A percentile compares a stretch with the other conserved stretches of the same genome.
Evolutionary conservation across 495 filamentous ascomycete genomes (phyloP).

Genomic region (Annulohypoxylon nitens): DNA sequence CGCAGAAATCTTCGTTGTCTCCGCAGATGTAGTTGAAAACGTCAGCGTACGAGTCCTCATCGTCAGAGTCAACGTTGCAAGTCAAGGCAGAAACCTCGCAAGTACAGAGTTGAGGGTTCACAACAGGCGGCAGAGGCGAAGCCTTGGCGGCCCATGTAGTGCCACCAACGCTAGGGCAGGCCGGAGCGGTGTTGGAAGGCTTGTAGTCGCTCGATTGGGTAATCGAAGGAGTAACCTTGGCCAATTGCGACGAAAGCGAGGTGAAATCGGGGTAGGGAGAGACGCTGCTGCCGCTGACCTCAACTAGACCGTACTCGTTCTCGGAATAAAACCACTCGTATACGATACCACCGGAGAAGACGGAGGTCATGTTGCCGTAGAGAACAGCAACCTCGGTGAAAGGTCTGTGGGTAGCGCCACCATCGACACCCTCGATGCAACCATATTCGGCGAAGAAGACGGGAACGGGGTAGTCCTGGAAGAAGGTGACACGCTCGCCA

Average conservation of each 20-base stretch:
- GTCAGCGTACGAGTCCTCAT: slow-evolving; percentile 66
- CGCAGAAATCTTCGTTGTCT: slow-evolving; percentile 67
- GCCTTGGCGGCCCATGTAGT: slow-evolving; percentile 75
- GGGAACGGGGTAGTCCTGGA: slow-evolving; percentile 86
- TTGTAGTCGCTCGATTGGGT: slow-evolving; percentile 77
- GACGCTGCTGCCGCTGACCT: slow-evolving; percentile 67
- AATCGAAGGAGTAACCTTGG: slow-evolving; percentile 71
- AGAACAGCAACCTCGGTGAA: slow-evolving; percentile 89
- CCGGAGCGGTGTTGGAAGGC: slow-evolving; percentile 77
- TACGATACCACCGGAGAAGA: slow-evolving; percentile 91
- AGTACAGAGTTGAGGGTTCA: slow-evolving; percentile 77
- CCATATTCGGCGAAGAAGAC: slow-evolving; percentile 99
- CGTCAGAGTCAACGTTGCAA: slow-evolving; percentile 70
- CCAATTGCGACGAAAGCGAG: slow-evolving; percentile 77
- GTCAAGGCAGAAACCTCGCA: slow-evolving; percentile 80
- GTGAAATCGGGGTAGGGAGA: slow-evolving; percentile 78
- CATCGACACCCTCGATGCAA: slow-evolving; percentile 71
- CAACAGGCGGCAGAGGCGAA: slow-evolving; percentile 83
- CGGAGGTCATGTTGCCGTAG: slow-evolving; percentile 81
- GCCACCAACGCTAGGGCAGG: slow-evolving; percentile 75
- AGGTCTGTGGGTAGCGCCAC: slow-evolving; percentile 72
- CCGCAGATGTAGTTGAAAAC: slow-evolving; percentile 81
- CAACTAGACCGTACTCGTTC: slow-evolving; percentile 91
- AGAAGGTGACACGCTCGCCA: slow-evolving; percentile 82
- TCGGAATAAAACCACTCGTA: slow-evolving; percentile 96